Conservation (phyloP, 2,329 filamentous ascomycete genomes). For the Beauveria scarabaeidicola region DNA sequence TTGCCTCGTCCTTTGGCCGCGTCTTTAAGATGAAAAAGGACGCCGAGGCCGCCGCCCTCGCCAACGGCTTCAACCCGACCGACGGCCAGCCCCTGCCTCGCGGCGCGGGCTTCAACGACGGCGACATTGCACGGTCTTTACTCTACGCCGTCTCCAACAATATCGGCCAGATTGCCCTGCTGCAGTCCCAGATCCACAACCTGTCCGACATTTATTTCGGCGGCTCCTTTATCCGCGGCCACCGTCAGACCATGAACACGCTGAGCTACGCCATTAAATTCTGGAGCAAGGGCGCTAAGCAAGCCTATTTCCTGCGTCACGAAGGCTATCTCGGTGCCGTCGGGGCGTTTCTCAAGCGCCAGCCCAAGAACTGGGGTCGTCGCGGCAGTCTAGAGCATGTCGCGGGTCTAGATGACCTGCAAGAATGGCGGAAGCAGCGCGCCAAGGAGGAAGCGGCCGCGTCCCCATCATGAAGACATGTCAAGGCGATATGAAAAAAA, state of each 20-base stretch:
- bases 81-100: constrained; percentile 26
- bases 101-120: constrained; percentile 52
- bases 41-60: constrained; percentile 62
- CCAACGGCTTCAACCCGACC: constrained; percentile 16
- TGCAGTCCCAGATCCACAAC: constrained; percentile 93
- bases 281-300: constrained; percentile 89
- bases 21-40: constrained; percentile 88
- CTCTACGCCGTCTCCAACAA: constrained; percentile 97
- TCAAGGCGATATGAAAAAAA: neutral
- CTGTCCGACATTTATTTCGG: constrained; percentile 95
- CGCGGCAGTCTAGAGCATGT: constrained; percentile 73
- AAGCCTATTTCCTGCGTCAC: constrained; percentile 91
- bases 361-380: constrained; percentile 85
- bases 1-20: constrained; percentile 93
- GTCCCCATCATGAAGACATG: no score
- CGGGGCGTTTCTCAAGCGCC: constrained; percentile 85
- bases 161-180: constrained; percentile 92
- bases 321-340: constrained; percentile 94
- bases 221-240: constrained; percentile 90
- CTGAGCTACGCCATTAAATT: constrained; percentile 95
- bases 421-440: constrained; percentile 21
- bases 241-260: constrained; percentile 96
- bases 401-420: constrained; percentile 38
- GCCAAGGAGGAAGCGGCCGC: constrained; percentile 1
- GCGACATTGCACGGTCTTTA: constrained; percentile 84